phyloP scores from a whole-genome alignment of 495 filamentous ascomycete species.

The Aspergillus steynii region DNA sequence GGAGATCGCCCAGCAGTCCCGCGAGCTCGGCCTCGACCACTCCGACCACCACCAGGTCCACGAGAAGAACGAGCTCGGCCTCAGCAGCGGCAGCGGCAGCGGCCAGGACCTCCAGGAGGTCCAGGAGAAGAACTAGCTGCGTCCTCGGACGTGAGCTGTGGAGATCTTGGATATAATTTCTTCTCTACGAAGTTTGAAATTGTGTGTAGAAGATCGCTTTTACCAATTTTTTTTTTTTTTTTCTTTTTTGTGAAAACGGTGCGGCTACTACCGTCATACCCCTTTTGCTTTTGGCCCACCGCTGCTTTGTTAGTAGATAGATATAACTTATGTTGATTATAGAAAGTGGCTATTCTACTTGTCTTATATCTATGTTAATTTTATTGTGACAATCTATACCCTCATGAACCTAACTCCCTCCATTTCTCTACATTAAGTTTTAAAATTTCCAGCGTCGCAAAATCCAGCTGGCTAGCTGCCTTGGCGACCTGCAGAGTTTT shows the following conservation, averaged over 20 bases:
- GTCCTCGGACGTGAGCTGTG: neutral
- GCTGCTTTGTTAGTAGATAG: neutral
- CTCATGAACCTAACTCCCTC: too few species aligned
- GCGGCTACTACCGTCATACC: neutral
- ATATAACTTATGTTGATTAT: neutral
- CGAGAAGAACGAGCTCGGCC: slow-evolving; percentile 16
- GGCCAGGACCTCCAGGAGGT: slow-evolving; percentile 6
- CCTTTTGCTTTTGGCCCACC: neutral
- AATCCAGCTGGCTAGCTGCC: too few species aligned
- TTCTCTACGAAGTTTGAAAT: too few species aligned
- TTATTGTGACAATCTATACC: neutral
- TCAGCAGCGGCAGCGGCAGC: slow-evolving; percentile 12
- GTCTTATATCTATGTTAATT: neutral
- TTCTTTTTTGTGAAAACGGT: neutral
- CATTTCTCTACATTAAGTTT: too few species aligned
- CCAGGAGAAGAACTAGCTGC: slow-evolving; percentile 1
- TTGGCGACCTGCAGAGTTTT: too few species aligned
- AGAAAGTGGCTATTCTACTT: neutral
- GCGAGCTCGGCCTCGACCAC: slow-evolving; percentile 12
- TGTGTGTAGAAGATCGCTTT: too few species aligned
- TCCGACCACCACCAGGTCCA: neutral
- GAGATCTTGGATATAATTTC: too few species aligned
- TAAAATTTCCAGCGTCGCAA: too few species aligned
- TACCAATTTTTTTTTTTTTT: neutral
- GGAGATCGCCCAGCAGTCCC: slow-evolving; percentile 29